A percentile compares a stretch with the other conserved stretches of the same genome.
These are phyloP conservation scores for Puccinia brachypodii DNA, from an alignment of 1,284 basidiomycete genomes.

Conservation along the genomic window DNA sequence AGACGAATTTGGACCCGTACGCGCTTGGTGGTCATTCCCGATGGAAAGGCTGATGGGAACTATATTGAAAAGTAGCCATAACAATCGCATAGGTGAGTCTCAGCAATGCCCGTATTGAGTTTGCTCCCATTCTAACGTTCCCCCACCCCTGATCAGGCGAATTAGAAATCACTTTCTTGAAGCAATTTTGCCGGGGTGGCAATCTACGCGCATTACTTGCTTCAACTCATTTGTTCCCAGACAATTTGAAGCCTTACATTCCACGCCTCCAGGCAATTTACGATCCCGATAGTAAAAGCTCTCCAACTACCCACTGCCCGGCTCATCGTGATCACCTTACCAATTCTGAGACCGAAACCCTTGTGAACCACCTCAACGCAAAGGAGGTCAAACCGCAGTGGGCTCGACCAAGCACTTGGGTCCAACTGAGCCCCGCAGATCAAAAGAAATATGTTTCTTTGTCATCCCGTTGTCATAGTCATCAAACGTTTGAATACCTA, in stretches of 20 bases:
- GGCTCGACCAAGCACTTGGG: background rate
- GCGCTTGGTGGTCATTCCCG: conserved; percentile 24
- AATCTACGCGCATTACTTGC: background rate
- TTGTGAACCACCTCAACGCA: background rate
- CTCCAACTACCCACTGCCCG: background rate
- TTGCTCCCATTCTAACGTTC: too few relatives aligned
- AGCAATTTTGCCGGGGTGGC: background rate
- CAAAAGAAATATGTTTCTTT: background rate
- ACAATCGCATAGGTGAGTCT: background rate
- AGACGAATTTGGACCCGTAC: conserved; percentile 5
- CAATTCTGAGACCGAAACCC: background rate
- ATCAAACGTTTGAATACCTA: background rate
- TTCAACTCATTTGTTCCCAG: background rate
- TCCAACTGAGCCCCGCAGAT: background rate
- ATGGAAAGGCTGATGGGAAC: background rate
- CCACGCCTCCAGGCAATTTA: background rate
- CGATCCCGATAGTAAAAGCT: background rate
- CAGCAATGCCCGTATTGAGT: too few relatives aligned
- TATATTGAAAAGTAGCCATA: conserved; percentile 20
- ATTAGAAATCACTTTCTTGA: conserved; percentile 18
- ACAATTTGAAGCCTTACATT: background rate
- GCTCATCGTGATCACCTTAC: background rate
- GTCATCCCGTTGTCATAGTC: background rate
- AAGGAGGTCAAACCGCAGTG: background rate
- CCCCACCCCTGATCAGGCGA: conserved; percentile 2